A percentile compares a stretch with the other conserved stretches of the same genome.
phyloP scores from a whole-genome alignment of 164 flowering plant species.

The Vitis riparia region DNA sequence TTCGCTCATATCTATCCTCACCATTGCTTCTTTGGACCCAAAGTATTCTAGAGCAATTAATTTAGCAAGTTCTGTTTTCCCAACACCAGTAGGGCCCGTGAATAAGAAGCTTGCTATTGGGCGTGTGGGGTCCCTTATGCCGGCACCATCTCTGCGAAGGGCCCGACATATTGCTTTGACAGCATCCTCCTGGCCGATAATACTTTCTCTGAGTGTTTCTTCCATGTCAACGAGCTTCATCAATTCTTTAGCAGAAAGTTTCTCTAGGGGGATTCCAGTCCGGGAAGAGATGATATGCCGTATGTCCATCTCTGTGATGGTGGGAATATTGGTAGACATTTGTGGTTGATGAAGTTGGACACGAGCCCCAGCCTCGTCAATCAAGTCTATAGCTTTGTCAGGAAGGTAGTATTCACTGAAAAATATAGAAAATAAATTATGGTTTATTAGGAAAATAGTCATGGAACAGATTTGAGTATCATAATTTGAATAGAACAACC shows the following conservation, averaged over 20 bases:
- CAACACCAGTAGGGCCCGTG: constrained; percentile 50
- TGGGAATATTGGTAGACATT: neutral
- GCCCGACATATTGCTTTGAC: constrained; percentile 35
- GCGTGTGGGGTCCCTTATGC: constrained; percentile 29
- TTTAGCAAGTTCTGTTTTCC: constrained; percentile 43
- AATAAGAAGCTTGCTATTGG: constrained; percentile 45
- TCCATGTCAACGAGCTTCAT: constrained; percentile 29
- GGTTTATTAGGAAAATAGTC: no score
- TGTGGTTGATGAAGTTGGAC: constrained; percentile 7
- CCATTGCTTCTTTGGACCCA: constrained; percentile 33
- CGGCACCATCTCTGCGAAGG: constrained; percentile 36
- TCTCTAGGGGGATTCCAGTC: constrained; percentile 42
- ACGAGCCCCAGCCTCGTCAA: constrained; percentile 19
- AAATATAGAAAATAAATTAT: neutral
- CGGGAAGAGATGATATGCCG: constrained; percentile 22
- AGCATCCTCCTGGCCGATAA: constrained; percentile 44
- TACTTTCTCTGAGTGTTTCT: constrained; percentile 16
- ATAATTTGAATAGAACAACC: neutral
- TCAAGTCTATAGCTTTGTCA: constrained; percentile 23
- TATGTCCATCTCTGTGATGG: constrained; percentile 33
- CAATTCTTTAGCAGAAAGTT: constrained; percentile 23
- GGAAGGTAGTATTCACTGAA: constrained; percentile 19
- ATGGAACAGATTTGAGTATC: no score
- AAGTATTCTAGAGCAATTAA: constrained; percentile 30
- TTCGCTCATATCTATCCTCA: constrained; percentile 50